A percentile compares a stretch with the other conserved stretches of the same genome.
Evolutionary conservation across 371 early-diverging fungal genomes (phyloP).

Genomic region (Batkoa obscura): DNA sequence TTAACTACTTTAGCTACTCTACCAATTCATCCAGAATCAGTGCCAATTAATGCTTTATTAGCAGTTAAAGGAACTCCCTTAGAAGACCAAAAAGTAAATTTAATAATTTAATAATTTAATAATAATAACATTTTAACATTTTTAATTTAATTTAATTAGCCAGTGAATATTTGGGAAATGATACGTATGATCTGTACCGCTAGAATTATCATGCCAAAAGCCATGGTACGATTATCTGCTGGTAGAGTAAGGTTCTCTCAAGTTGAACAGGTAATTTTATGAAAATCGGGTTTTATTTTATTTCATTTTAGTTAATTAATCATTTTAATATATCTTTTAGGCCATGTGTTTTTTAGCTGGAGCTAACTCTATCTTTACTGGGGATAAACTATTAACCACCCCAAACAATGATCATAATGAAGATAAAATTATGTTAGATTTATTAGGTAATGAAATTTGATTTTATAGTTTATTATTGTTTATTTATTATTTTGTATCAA

Average conservation of each 20-base stretch:
- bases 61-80: conserved; percentile 67
- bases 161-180: conserved; percentile 72
- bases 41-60: conserved; percentile 64
- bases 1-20: conserved; percentile 55
- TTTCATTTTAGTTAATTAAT: not conserved
- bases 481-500: no score
- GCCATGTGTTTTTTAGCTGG: conserved; percentile 71
- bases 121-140: no score
- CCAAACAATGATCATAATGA: conserved; percentile 55
- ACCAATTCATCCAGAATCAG: conserved; percentile 63
- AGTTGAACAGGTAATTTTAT: conserved; percentile 28
- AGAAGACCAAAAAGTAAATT: conserved; percentile 32
- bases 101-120: not conserved
- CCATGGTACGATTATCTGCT: conserved; percentile 73
- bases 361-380: conserved; percentile 76
- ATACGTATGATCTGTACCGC: conserved; percentile 74
- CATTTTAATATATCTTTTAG: not conserved
- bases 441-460: conserved; percentile 12
- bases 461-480: no score
- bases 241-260: conserved; percentile 59
- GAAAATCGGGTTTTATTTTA: not conserved
- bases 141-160: conserved; percentile 9
- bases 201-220: conserved; percentile 63
- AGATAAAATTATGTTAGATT: conserved; percentile 58
- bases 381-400: conserved; percentile 70